Evolutionary conservation across 177 flowering plant genomes (phyloP).

Genomic region (Vitis hybrid): DNA sequence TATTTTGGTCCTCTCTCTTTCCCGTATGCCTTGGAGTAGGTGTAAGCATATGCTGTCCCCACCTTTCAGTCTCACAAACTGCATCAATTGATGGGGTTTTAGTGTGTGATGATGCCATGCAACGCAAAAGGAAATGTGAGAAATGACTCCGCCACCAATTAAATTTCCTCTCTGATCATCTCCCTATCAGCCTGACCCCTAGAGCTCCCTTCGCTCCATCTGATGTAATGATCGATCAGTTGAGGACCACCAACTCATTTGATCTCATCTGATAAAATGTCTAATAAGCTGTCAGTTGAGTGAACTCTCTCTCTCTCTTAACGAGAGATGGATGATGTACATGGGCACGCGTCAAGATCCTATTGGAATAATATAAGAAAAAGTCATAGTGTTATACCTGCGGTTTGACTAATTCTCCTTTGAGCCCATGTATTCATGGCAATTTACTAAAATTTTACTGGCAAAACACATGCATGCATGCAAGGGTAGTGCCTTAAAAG

Average conservation of each 20-base stretch:
- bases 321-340: background rate
- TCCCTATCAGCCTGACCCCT: background rate
- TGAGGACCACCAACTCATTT: too few species aligned
- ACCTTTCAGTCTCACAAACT: background rate
- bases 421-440: too few species aligned
- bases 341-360: background rate
- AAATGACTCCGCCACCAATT: background rate
- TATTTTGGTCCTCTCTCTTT: background rate
- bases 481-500: too few species aligned
- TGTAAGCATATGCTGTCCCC: background rate
- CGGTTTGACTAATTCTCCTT: background rate
- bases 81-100: background rate
- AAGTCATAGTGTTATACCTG: background rate
- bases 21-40: background rate
- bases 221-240: background rate
- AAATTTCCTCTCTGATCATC: background rate
- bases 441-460: too few species aligned
- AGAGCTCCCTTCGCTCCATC: background rate
- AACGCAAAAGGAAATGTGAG: background rate
- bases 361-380: background rate
- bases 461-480: too few species aligned
- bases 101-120: constrained; percentile 3
- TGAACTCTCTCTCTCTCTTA: constrained; percentile 2
- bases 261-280: constrained; percentile 1
- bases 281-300: constrained; percentile 1